Evolutionary conservation across 1,139 yeast species (phyloP).

Genomic region (Zygosaccharomyces pseudobailii): DNA sequence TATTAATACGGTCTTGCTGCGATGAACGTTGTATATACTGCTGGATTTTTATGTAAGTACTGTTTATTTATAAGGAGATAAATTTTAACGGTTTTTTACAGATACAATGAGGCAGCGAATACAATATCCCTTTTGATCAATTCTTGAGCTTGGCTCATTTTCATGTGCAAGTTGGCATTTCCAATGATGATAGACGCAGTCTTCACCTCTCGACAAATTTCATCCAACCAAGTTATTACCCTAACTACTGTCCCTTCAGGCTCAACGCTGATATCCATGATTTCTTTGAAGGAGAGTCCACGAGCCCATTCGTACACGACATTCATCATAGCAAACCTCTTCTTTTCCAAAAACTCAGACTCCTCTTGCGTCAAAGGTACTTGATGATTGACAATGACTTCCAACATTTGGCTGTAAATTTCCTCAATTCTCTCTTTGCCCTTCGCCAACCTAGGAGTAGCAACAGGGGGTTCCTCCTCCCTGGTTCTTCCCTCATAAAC

Average conservation of each 20-base stretch:
- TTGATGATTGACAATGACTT: constrained; percentile 61
- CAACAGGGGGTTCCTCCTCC: constrained; percentile 50
- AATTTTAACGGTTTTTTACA: constrained; percentile 38
- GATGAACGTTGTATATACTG: constrained; percentile 1
- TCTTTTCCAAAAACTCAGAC: constrained; percentile 72
- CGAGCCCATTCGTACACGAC: constrained; percentile 98
- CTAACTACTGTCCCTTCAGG: constrained; percentile 98
- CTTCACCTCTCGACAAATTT: constrained; percentile 90
- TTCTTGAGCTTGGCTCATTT: constrained; percentile 92
- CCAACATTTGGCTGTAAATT: constrained; percentile 60
- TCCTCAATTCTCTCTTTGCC: constrained; percentile 70
- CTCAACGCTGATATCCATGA: constrained; percentile 81
- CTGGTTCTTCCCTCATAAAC: constrained; percentile 82
- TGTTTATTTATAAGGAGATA: not conserved
- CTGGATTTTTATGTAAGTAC: not conserved
- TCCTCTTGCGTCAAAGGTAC: constrained; percentile 81
- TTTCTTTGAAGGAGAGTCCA: constrained; percentile 86
- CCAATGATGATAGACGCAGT: constrained; percentile 94
- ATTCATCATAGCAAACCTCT: constrained; percentile 84
- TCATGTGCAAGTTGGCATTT: constrained; percentile 77
- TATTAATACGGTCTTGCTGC: constrained; percentile 11
- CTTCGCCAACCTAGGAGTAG: constrained; percentile 78
- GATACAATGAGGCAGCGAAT: constrained; percentile 90
- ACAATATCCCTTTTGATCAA: constrained; percentile 93
- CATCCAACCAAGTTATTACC: constrained; percentile 90